Conservation (phyloP, 345 rosid genomes). For the Syzygium oleosum region DNA sequence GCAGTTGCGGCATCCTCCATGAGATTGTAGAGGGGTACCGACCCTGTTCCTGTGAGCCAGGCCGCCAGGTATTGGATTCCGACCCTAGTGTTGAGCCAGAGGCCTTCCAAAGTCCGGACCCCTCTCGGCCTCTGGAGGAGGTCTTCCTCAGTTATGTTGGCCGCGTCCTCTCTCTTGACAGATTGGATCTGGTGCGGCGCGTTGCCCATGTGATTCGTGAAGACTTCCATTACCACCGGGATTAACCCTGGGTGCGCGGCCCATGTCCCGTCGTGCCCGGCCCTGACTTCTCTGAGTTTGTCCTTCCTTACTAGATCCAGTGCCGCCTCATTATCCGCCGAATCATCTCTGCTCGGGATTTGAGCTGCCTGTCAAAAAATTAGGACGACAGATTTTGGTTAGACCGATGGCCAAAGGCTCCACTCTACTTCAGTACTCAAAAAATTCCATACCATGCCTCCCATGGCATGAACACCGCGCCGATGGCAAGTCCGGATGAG, state of each 20-base stretch:
- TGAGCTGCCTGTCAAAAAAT: conserved; percentile 69
- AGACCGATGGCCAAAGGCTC: background rate
- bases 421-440: background rate
- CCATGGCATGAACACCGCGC: conserved; percentile 94
- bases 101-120: conserved; percentile 70
- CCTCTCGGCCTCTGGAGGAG: conserved; percentile 82
- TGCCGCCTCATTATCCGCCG: conserved; percentile 70
- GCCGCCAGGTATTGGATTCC: conserved; percentile 90
- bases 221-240: conserved; percentile 60
- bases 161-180: conserved; percentile 57
- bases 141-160: conserved; percentile 59
- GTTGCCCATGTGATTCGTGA: conserved; percentile 62
- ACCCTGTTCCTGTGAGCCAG: conserved; percentile 85
- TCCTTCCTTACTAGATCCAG: conserved; percentile 79
- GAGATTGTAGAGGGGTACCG: conserved; percentile 88
- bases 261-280: conserved; percentile 98
- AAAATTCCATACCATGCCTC: conserved; percentile 63
- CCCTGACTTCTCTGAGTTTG: conserved; percentile 78
- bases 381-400: background rate
- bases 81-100: conserved; percentile 78
- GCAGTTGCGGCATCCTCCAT: conserved; percentile 99
- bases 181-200: conserved; percentile 57
- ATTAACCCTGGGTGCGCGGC: conserved; percentile 96
- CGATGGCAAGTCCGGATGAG: conserved; percentile 80
- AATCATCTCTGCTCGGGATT: conserved; percentile 82